Conservation (phyloP, 768 basidiomycete genomes). For the Pisolithus albus region DNA sequence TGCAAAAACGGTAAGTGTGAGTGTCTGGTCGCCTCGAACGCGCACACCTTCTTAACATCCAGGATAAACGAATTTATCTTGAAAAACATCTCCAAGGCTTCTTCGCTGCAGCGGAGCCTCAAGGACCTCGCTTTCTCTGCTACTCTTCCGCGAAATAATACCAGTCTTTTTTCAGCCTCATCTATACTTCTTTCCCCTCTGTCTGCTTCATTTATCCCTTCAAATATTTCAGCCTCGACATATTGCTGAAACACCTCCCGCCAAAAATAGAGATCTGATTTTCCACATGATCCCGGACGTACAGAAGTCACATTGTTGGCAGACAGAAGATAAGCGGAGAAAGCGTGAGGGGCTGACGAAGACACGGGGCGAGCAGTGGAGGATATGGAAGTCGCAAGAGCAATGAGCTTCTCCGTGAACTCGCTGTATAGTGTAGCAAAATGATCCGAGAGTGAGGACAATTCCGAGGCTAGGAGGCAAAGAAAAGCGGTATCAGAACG, state of each 20-base stretch:
- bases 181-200: constrained; percentile 64
- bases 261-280: constrained; percentile 77
- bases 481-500: constrained; percentile 80
- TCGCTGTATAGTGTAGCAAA: constrained; percentile 43
- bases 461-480: constrained; percentile 54
- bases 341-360: constrained; percentile 21
- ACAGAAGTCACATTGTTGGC: constrained; percentile 21
- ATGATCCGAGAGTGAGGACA: constrained; percentile 50
- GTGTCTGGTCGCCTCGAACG: neutral
- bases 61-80: constrained; percentile 73
- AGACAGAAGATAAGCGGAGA: constrained; percentile 27
- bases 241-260: constrained; percentile 86
- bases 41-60: constrained; percentile 67
- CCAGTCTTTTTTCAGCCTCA: constrained; percentile 61
- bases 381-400: constrained; percentile 38
- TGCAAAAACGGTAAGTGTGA: constrained; percentile 16
- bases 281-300: constrained; percentile 32
- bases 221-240: constrained; percentile 80
- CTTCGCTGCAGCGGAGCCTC: neutral
- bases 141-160: constrained; percentile 55
- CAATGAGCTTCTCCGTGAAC: constrained; percentile 41
- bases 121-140: constrained; percentile 28
- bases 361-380: constrained; percentile 28
- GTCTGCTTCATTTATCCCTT: constrained; percentile 54
- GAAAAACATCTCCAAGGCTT: constrained; percentile 64